Evolutionary conservation across 75 land plant genomes (phyloP), one percentile per base, ranked within the genome.

Genomic region (Gnetum montanum): DNA sequence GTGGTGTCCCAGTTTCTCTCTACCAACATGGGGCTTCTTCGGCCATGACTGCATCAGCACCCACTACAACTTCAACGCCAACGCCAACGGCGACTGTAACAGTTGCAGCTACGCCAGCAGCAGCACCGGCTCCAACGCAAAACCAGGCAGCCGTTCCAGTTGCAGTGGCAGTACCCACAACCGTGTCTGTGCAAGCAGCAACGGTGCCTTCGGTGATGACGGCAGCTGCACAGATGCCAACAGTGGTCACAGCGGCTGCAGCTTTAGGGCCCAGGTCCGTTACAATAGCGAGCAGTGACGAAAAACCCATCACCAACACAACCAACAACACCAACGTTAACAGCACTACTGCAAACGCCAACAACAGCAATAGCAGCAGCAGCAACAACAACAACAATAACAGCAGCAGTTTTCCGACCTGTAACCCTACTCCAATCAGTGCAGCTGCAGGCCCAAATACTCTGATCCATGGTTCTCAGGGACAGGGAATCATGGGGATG

Each of bases 51-150:
- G n/a, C n/a, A n/a, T n/a, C n/a, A n/a, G n/a, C n/a, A n/a, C n/a
- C n/a, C n/a, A 46, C 49, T 20, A 22, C 54, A 52, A 15, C 54
- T 29, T 13, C 54, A 52, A 15, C 54, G 22, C 15, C 24, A 46
- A 4, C 25, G 8, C 49, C 49, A 6, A 25, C 20, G 6, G 49
- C 49, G 4, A 8, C 49, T 6, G 24, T 34, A 52, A 23, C 54
- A 52, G 22, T 34, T 29, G 13, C 54, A 52, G 22, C 20, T 6
- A 4, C 54, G 31, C 10, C 54, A 52, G 25, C 54, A 52, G 25
- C 20, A 52, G 4, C 54, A 52, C 33, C 54, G 27, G 22, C 25
- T 22, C 4, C 27, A 19, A 13, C 28, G 25, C 25, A 16, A 34
- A 4, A 13, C 25, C 27, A 23, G 13, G 33, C 5, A 3, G 20